Evolutionary conservation across 495 filamentous ascomycete genomes (phyloP), one percentile per base, ranked within the genome.

Genomic region (Podospora sp.): DNA sequence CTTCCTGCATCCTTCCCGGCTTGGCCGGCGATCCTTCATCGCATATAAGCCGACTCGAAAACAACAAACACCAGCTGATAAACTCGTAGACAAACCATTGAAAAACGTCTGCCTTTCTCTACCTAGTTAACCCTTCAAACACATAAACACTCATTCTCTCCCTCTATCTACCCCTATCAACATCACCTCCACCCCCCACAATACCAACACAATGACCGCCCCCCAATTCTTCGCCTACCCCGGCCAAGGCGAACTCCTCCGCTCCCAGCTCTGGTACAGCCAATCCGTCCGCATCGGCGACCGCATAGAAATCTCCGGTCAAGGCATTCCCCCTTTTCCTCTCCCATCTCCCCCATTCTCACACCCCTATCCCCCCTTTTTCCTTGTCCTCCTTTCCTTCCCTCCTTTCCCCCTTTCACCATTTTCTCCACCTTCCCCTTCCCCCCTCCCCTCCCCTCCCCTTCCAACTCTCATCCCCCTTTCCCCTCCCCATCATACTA

Each of bases 281-380:
- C 62, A 65, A 51, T 55, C 62, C 24, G 62, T 27, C 16, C 50
- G 62, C 20, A 51, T 65, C n/a, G 50, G 62, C 1, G 62, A 65
- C 51, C 7, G 51, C 25, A 65, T 65, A 29, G 62, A 65, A 22
- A 36, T 65, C n/a, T 65, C 62, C 20, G 62, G 62, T 2, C 62
- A 65, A 97, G 83, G 91, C 92, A 81, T 11, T 18, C 11, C 16
- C 9, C 40, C 12, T 18, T 46, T 46, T 11, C 40, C 40, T 18
- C 2, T 18, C 40, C 16, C 16, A 6, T 46, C n/a, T n/a, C 12
- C 12, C 40, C 40, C 9, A 2, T 46, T 46, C 40, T 11, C 12
- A 11, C 14, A 2, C 16, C 40, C 16, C 11, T 6, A 6, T 12
- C 29, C 29, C 29, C 9, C 57, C 27, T 11, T 14, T 14, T 46